These are phyloP conservation scores for Simplicillium sp. DNA, from an alignment of 2,329 filamentous ascomycete species.

Conservation along the genomic window DNA sequence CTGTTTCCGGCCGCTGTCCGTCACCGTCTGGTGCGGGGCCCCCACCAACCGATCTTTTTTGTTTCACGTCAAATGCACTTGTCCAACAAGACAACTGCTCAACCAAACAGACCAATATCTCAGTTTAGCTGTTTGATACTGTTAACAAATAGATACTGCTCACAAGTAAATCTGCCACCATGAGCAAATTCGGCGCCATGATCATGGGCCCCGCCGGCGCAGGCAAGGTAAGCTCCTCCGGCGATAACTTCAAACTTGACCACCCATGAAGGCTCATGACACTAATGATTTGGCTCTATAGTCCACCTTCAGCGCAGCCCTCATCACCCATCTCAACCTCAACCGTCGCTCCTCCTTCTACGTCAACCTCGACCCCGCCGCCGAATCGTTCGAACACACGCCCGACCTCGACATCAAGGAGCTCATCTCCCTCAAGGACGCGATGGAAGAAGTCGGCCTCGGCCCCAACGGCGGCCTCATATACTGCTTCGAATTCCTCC, in stretches of 20 bases:
- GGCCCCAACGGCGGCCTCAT: slow-evolving; percentile 90
- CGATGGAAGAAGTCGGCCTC: slow-evolving; percentile 88
- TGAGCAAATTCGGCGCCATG: slow-evolving; percentile 92
- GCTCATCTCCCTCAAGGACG: slow-evolving; percentile 85
- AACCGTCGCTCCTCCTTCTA: slow-evolving; percentile 94
- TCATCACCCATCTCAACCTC: slow-evolving; percentile 87
- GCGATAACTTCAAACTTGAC: not conserved
- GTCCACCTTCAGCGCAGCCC: slow-evolving; percentile 88
- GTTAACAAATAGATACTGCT: not conserved
- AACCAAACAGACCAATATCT: no score
- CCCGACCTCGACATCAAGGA: slow-evolving; percentile 95
- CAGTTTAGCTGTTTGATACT: not conserved
- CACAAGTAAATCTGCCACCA: slow-evolving; percentile 33
- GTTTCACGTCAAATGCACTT: not conserved
- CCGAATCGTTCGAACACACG: slow-evolving; percentile 82
- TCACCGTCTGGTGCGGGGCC: not conserved
- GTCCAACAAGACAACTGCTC: no score
- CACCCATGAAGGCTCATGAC: not conserved
- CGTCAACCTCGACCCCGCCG: slow-evolving; percentile 95
- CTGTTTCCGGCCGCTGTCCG: no score
- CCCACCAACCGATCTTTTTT: not conserved
- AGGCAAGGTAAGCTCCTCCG: slow-evolving; percentile 58
- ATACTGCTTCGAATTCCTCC: slow-evolving; percentile 93
- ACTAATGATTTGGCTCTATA: slow-evolving; percentile 19
- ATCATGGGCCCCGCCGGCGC: slow-evolving; percentile 95